These are phyloP conservation scores for Rosa chinensis DNA, from an alignment of 306 rosid genomes.

Conservation along the genomic window DNA sequence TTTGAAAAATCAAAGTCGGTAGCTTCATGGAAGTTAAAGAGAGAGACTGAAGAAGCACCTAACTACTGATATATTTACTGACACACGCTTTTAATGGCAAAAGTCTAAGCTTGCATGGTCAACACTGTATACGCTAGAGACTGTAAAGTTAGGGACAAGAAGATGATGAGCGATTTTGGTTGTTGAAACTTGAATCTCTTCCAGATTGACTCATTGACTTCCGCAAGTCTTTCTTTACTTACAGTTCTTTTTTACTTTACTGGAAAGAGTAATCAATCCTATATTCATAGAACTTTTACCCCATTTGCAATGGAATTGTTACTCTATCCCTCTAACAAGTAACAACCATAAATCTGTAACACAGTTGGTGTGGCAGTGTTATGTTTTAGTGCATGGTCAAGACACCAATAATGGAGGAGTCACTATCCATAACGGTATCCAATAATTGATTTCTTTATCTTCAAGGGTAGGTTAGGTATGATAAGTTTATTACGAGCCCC, in stretches of 20 bases:
- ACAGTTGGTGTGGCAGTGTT: neutral
- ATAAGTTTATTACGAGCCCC: neutral
- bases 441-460: neutral
- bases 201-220: neutral
- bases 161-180: neutral
- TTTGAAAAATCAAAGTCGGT: slow-evolving; percentile 35
- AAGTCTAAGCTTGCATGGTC: neutral
- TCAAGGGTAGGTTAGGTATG: neutral
- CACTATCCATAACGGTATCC: neutral
- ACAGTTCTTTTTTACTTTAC: neutral
- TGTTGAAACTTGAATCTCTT: neutral
- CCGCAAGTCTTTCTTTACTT: neutral
- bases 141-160: neutral
- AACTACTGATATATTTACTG: neutral
- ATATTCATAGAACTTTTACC: neutral
- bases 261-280: neutral
- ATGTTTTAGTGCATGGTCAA: neutral
- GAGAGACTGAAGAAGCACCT: slow-evolving; percentile 2
- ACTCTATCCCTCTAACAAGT: neutral
- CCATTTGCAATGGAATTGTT: neutral
- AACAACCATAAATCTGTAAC: neutral
- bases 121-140: neutral
- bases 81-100: neutral
- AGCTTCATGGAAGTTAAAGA: slow-evolving; percentile 20
- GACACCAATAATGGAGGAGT: slow-evolving; percentile 6